A percentile compares a stretch with the other conserved stretches of the same genome.
These are phyloP conservation scores for Neocatenulostroma microsporum DNA, from an alignment of 2,329 filamentous ascomycete species.

Conservation along the genomic window DNA sequence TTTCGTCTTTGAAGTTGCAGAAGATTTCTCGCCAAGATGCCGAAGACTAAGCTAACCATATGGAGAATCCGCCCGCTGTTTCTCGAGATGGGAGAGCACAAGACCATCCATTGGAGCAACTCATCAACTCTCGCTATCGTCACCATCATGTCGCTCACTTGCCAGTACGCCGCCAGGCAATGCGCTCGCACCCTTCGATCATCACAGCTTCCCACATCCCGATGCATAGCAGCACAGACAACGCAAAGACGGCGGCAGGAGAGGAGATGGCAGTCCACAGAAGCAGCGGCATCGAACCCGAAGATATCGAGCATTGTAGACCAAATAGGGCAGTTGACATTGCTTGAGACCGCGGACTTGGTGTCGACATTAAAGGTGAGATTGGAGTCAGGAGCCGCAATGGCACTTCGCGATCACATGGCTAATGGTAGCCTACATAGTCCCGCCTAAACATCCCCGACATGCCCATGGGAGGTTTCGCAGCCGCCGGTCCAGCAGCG, in stretches of 20 bases:
- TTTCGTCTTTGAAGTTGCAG: background rate
- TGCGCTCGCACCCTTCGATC: conserved; percentile 33
- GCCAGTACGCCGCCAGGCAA: conserved; percentile 37
- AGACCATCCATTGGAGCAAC: conserved; percentile 1
- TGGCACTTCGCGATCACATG: background rate
- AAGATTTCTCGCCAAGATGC: conserved; percentile 10
- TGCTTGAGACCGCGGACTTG: conserved; percentile 94
- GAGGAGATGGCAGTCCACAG: conserved; percentile 83
- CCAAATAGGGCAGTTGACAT: conserved; percentile 95
- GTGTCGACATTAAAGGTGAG: conserved; percentile 91
- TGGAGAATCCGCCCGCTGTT: background rate
- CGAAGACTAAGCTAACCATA: conserved; percentile 3
- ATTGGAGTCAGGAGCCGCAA: background rate
- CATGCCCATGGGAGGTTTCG: conserved; percentile 87
- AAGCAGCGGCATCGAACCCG: conserved; percentile 59
- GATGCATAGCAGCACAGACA: conserved; percentile 21
- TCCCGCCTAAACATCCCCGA: conserved; percentile 95
- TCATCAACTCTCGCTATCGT: background rate
- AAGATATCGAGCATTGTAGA: conserved; percentile 95
- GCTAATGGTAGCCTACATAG: conserved; percentile 41
- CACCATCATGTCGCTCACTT: conserved; percentile 37
- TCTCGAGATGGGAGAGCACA: conserved; percentile 1
- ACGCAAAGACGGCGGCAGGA: conserved; percentile 18
- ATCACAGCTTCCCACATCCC: conserved; percentile 15
- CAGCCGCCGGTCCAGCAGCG: conserved; percentile 56